Conservation (phyloP, 352 stramenopile genomes). For the Pythium utonaiense region DNA sequence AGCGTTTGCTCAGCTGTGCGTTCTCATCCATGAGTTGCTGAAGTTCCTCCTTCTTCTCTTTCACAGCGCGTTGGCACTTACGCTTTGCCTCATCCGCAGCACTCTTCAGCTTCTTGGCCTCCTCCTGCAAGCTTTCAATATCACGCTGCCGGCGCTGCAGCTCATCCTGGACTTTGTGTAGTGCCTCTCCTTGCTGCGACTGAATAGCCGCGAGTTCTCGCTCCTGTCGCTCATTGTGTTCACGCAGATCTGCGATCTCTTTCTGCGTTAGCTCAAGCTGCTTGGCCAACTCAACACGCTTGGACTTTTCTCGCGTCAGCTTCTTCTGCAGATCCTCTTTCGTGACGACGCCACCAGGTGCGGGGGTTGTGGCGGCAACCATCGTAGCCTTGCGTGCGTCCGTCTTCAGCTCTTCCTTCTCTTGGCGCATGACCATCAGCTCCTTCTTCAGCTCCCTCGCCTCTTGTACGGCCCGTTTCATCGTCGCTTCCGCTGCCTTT, state of each 20-base stretch:
- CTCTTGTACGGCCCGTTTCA: conserved; percentile 73
- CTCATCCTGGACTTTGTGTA: conserved; percentile 12
- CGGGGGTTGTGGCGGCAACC: conserved; percentile 18
- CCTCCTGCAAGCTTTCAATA: conserved; percentile 27
- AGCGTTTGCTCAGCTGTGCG: conserved; percentile 29
- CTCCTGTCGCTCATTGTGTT: conserved; percentile 6
- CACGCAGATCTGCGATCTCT: conserved; percentile 1
- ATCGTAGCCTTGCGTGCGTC: conserved; percentile 17
- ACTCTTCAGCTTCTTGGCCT: conserved; percentile 27
- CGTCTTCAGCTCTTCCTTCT: conserved; percentile 56
- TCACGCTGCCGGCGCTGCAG: conserved; percentile 15
- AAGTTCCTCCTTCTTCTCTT: conserved; percentile 55
- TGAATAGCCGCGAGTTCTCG: conserved; percentile 16
- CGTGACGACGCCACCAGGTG: conserved; percentile 9
- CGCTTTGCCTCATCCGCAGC: conserved; percentile 24
- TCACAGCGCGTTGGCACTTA: conserved; percentile 20
- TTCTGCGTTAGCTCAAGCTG: conserved; percentile 9
- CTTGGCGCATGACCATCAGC: conserved; percentile 64
- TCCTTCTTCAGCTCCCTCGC: conserved; percentile 75
- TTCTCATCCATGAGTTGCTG: conserved; percentile 51
- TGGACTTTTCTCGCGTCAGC: conserved; percentile 27
- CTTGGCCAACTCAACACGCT: conserved; percentile 9
- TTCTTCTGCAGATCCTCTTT: conserved; percentile 37
- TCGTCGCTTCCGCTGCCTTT: conserved; percentile 65
- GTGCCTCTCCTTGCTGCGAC: conserved; percentile 3